Base-by-base conservation (phyloP, 768 basidiomycete genomes). In the Xerocomellus chrysenteron region DNA sequence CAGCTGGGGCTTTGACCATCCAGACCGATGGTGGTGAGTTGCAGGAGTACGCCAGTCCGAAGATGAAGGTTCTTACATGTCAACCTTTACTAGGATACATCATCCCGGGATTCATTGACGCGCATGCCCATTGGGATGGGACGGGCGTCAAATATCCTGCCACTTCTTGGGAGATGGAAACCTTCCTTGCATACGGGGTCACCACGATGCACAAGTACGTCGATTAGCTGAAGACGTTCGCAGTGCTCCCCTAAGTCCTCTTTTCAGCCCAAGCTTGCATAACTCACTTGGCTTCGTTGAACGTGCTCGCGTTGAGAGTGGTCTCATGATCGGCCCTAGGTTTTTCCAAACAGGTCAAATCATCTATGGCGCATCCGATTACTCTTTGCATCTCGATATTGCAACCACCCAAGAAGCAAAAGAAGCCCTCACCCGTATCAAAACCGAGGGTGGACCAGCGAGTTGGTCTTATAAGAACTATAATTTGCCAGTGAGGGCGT, bases 401-500 rank as follows among this genome's bases (percentile, higher is more conserved):
- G 81, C 78, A 17, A 82, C 80, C 50, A 73, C 80, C 58, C 77
- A 73, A 5, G 87, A 90, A 66, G 88, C 88, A 4, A 70, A 75
- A 56, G 83, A 86, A 51, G 86, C 87, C 3, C 76, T 90, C 39
- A 71, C 79, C 10, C 80, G 88, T 55, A 83, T 90, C 65, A 88
- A 87, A 59, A 85, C 75, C 4, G 88, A 90, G 66, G 88, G 86
- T 33, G 88, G 88, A 4, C 79, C 82, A 13, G 80, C 82, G 1
- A 82, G 80, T 58, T 86, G 85, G 61, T 89, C 87, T 9, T 90
- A 90, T 68, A 90, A 90, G 73, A 90, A 89, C 60, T 90, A 90
- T 61, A 86, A 87, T 57, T 64, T 87, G 17, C 87, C 88, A 17
- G 81, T 81, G 24, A 78, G 85, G 17, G 86, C 87, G 30, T 85